Conservation (phyloP, 2,329 filamentous ascomycete species). For the Aspergillus sp. region DNA sequence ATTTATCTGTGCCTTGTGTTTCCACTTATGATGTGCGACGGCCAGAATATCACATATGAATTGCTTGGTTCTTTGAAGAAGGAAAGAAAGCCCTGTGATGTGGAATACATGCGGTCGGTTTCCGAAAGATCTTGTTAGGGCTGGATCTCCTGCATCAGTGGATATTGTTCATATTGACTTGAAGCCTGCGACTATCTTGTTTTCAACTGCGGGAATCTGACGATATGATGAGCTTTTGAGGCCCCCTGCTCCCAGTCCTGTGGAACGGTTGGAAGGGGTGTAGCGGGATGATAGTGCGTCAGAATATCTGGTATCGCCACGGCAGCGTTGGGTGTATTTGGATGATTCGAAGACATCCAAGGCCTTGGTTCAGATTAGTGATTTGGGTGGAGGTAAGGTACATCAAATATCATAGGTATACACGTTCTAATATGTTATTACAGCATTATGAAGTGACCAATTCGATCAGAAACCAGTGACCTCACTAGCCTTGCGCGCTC, state of each 20-base stretch:
- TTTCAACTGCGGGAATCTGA: too few relatives aligned
- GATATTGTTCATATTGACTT: conserved; percentile 2
- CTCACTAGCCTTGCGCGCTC: conserved; percentile 12
- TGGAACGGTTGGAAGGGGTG: conserved; percentile 5
- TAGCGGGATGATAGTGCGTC: conserved; percentile 6
- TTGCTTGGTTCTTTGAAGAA: too few relatives aligned
- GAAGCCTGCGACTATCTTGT: conserved; percentile 8
- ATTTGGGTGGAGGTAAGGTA: conserved; percentile 7
- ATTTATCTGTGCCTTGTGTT: conserved; percentile 19
- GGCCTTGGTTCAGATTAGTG: conserved; percentile 4
- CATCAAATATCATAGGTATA: neutral
- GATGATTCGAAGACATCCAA: conserved; percentile 2
- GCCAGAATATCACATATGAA: conserved; percentile 10
- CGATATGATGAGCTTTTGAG: too few relatives aligned
- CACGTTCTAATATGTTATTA: neutral
- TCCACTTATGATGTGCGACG: conserved; percentile 18
- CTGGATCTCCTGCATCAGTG: neutral
- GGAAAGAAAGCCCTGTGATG: conserved; percentile 4
- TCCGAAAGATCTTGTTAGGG: conserved; percentile 7
- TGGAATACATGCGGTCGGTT: conserved; percentile 5
- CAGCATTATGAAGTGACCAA: neutral
- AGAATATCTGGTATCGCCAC: conserved; percentile 4
- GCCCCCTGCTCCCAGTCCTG: conserved; percentile 2
- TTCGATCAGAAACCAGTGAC: conserved; percentile 9
- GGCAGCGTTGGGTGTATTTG: conserved; percentile 3